Evolutionary conservation across 2,329 filamentous ascomycete species (phyloP), one percentile per base, ranked within the genome.

Genomic region (Intubia oerlemansii): DNA sequence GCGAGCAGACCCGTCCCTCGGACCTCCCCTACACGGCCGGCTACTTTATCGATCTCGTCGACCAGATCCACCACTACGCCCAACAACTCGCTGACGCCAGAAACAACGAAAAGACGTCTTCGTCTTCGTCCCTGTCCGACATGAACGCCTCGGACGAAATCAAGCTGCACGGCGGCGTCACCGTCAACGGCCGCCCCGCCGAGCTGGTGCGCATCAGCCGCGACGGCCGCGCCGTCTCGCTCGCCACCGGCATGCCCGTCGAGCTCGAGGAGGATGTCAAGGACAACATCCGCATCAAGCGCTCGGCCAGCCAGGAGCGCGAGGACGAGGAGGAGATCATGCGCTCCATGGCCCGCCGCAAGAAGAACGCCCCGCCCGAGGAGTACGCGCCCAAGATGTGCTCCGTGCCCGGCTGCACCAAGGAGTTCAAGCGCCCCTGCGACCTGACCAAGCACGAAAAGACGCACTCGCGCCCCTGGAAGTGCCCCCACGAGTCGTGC

Each of bases 381-480:
- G 76, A 90, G 49, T 69, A 85, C 28, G 71, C 79, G 27, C 76
- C 68, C 32, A 73, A 85, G 53, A 69, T 68, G 42, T 91, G 81
- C 59, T 63, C 64, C 36, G 67, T 82, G 45, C 57, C 59, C 5
- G 66, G 67, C 23, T 95, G 85, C 54, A 71, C 68, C 50, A 93
- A 92, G 54, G 70, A 85, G 50, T 95, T 95, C 58, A 90, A 88
- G 53, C 74, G 88, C 36, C 81, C 81, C n/a, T 95, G 88, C 51
- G 88, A 98, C 49, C 59, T 95, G 34, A 93, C 82, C 39, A 95
- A 95, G 60, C 88, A 98, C 53, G 78, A 91, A 56, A 98, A 95
- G 61, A 95, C 85, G 0, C 88, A 98, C 50, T 82, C 80, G 32
- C 78, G 88, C 20, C 88, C 85, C 8, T 93, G 79, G 77, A 98